phyloP scores from a whole-genome alignment of 371 early-diverging fungal genomes.

The Phascolomyces articulosus region DNA sequence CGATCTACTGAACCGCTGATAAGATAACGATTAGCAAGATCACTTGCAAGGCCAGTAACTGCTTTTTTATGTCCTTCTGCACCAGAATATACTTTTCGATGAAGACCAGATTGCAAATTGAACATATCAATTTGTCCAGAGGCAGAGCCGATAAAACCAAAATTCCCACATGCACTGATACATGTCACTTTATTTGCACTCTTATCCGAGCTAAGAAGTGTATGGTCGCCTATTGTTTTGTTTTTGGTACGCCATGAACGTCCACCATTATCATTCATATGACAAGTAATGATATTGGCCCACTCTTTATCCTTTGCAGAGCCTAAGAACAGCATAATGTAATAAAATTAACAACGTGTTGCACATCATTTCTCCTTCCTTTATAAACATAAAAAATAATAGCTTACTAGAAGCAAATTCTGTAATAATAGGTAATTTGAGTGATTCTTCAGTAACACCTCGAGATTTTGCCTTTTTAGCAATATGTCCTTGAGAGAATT shows the following conservation, averaged over 20 bases:
- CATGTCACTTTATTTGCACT: constrained; percentile 71
- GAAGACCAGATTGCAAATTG: constrained; percentile 93
- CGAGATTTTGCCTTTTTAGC: constrained; percentile 69
- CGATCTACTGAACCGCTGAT: constrained; percentile 84
- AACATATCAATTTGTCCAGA: constrained; percentile 84
- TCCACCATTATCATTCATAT: constrained; percentile 71
- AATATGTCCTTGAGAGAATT: constrained; percentile 78
- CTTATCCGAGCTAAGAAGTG: constrained; percentile 65
- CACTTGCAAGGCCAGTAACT: constrained; percentile 80
- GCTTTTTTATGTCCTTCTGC: constrained; percentile 78
- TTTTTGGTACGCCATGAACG: constrained; percentile 85
- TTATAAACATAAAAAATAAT: background rate
- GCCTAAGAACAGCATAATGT: background rate
- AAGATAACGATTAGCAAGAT: constrained; percentile 72
- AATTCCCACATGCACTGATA: constrained; percentile 92
- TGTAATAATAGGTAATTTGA: constrained; percentile 76
- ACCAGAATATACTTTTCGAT: constrained; percentile 67
- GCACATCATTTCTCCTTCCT: background rate
- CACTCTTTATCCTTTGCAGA: constrained; percentile 75
- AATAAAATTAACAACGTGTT: background rate
- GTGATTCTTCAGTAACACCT: constrained; percentile 59
- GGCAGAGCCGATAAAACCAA: constrained; percentile 83
- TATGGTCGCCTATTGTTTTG: constrained; percentile 75
- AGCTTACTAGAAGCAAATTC: constrained; percentile 69
- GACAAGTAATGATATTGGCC: constrained; percentile 90